A percentile compares a stretch with the other conserved stretches of the same genome.
Conservation (phyloP, 2,329 filamentous ascomycete species). For the Paracorniculantispora psalliotae region DNA sequence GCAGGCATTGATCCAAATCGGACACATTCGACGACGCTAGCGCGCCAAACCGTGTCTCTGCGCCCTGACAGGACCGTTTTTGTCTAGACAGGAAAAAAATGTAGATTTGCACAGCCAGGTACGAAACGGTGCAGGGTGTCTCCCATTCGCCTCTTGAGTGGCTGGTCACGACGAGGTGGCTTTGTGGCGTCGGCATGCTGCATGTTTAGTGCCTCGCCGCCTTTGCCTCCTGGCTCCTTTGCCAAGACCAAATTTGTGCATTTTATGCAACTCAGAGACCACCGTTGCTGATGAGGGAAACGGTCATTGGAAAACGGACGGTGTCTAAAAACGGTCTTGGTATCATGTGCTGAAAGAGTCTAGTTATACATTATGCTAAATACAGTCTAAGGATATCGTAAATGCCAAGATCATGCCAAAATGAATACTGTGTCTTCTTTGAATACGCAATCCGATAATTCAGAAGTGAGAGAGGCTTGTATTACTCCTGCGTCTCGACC, state of each 20-base stretch:
- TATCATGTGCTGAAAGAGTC: too few species aligned
- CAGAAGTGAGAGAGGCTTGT: too few species aligned
- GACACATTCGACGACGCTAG: neutral
- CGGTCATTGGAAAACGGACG: neutral
- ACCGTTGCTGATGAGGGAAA: neutral
- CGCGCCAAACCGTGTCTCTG: slow-evolving; percentile 4
- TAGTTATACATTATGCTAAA: too few species aligned
- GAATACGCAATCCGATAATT: too few species aligned
- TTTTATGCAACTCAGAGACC: neutral
- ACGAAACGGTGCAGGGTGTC: neutral
- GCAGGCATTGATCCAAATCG: neutral
- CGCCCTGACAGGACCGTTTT: neutral
- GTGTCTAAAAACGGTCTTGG: too few species aligned
- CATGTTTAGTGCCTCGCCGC: neutral
- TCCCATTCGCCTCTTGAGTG: neutral
- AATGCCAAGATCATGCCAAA: too few species aligned
- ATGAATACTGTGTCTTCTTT: too few species aligned
- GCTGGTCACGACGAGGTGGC: neutral
- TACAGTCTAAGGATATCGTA: too few species aligned
- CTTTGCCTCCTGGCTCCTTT: neutral
- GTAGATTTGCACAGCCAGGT: too few species aligned
- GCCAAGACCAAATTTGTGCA: neutral
- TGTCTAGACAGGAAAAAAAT: neutral
- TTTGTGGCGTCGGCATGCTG: neutral
- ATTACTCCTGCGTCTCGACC: neutral